phyloP scores from a whole-genome alignment of 768 basidiomycete species.

The Collybia nuda region DNA sequence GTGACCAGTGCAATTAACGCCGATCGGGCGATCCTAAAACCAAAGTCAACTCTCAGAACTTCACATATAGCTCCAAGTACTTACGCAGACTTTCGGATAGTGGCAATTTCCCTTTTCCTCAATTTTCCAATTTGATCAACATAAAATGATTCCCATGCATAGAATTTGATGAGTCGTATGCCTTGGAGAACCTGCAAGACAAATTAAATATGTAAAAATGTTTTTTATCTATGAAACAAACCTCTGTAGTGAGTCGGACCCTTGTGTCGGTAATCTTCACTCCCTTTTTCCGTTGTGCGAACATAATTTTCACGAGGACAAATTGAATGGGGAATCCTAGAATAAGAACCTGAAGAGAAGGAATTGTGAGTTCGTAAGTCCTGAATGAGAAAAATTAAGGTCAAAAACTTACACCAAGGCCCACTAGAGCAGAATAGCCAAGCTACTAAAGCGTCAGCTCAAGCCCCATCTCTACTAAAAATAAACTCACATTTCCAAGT shows the following conservation, averaged over 20 bases:
- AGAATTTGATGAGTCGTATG: constrained; percentile 63
- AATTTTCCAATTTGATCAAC: constrained; percentile 35
- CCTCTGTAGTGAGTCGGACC: constrained; percentile 51
- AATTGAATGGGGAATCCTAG: constrained; percentile 49
- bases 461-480: background rate
- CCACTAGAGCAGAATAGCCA: constrained; percentile 58
- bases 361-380: background rate
- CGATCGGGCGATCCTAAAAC: constrained; percentile 31
- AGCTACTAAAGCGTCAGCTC: constrained; percentile 23
- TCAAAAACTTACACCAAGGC: constrained; percentile 34
- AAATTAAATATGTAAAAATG: background rate
- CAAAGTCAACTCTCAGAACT: constrained; percentile 8
- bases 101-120: constrained; percentile 34
- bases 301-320: constrained; percentile 40
- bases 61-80: constrained; percentile 10
- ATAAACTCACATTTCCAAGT: constrained; percentile 40
- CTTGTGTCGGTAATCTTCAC: constrained; percentile 54
- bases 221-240: constrained; percentile 10
- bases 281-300: constrained; percentile 40
- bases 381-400: constrained; percentile 6
- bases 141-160: constrained; percentile 58
- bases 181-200: constrained; percentile 53
- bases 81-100: constrained; percentile 37
- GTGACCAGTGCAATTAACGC: constrained; percentile 42
- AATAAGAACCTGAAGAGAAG: constrained; percentile 38